Percentiles rank a stretch among this genome's conserved stretches.
These are phyloP conservation scores for Malassezia cuniculi DNA, from an alignment of 1,284 basidiomycete species.

Conservation along the genomic window DNA sequence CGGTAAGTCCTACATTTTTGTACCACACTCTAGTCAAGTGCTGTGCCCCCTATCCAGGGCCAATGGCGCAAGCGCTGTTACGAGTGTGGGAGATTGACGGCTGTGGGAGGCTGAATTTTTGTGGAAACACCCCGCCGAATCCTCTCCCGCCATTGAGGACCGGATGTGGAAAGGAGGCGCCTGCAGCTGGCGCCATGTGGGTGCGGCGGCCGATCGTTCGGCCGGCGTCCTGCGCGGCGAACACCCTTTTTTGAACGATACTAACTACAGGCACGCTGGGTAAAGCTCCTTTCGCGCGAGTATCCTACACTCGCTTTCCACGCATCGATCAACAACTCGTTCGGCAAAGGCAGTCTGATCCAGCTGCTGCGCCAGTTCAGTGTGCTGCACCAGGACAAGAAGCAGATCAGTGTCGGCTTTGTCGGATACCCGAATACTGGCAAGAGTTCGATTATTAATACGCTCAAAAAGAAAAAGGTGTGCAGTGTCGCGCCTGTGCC, in stretches of 20 bases:
- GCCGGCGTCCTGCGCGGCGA: background rate
- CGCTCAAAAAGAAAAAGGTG: conserved; percentile 93
- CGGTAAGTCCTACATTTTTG: conserved; percentile 54
- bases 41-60: conserved; percentile 20
- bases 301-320: conserved; percentile 97
- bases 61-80: conserved; percentile 49
- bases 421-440: conserved; percentile 98
- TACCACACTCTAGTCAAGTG: conserved; percentile 45
- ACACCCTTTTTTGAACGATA: conserved; percentile 24
- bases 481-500: conserved; percentile 93
- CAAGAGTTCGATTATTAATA: conserved; percentile 95
- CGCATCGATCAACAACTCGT: conserved; percentile 96
- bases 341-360: conserved; percentile 94
- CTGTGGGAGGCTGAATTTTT: conserved; percentile 33
- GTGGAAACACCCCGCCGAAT: conserved; percentile 28
- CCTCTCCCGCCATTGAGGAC: conserved; percentile 45
- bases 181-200: conserved; percentile 3
- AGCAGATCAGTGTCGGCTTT: conserved; percentile 96
- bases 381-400: conserved; percentile 93
- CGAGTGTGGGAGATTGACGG: conserved; percentile 54
- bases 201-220: background rate
- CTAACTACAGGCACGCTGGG: conserved; percentile 69
- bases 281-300: conserved; percentile 83
- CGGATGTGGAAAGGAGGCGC: conserved; percentile 15
- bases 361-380: conserved; percentile 93